Base-by-base conservation (phyloP, 2,329 filamentous ascomycete species). In the Xylaria sp. region DNA sequence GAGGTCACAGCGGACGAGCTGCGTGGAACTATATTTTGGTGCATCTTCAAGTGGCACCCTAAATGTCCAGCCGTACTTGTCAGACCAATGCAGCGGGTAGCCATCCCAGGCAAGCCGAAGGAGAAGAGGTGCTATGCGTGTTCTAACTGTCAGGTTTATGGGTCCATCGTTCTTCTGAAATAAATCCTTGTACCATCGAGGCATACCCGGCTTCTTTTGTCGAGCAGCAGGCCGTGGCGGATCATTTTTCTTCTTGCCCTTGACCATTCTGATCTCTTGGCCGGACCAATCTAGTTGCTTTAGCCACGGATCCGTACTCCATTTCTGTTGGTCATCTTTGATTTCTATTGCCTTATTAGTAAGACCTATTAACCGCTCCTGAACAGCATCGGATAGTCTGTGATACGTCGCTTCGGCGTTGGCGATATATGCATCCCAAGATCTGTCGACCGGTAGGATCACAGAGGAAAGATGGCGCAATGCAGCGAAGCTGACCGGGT, bases 401-500 rank as follows among this genome's bases (percentile, higher is more conserved):
- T 91, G 88, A 76, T 98, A 99, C 0, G 91, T 97, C 0, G 89
- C 89, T 78, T 99, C 96, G 0, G 96, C 91, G 67, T 92, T 95
- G 12, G 87, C 83, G 54, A 98, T 86, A 77, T 99, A 99, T 1
- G 89, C 84, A 69, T 95, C 88, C 97, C 97, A 99, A 0, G 92
- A 90, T 75, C 91, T 88, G 79, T 98, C 90, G 54, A 98, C 92
- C 0, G 96, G 96, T 8, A 99, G 84, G 57, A 98, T 97, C 72
- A 97, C 94, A 0, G 94, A 92, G 0, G 94, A 94, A n/a, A 99
- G 86, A 79, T 98, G 96, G 18, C 96, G 89, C 20, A 99, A 85
- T 1, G 96, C 96, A 2, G 94, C 95, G 77, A 99, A 99, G 81
- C 94, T 98, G 76, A 99, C 96, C 0, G 96, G 96, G 80, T 99